Evolutionary conservation across 768 basidiomycete species (phyloP).

Genomic region (Pisolithus albus): DNA sequence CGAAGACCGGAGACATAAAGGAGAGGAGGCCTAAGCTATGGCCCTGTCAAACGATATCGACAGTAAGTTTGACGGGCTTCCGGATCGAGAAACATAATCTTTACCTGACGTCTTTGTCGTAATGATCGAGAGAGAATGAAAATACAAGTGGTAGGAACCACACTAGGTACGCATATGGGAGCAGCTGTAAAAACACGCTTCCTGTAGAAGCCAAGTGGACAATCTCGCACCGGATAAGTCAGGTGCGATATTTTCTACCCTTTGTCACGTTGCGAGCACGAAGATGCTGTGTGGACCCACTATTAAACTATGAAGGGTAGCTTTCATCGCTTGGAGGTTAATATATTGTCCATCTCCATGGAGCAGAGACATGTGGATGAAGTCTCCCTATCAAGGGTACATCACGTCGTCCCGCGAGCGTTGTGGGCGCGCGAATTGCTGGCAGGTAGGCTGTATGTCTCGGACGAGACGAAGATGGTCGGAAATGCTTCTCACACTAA

Average conservation of each 20-base stretch:
- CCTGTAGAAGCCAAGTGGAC: constrained; percentile 10
- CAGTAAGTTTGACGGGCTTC: constrained; percentile 8
- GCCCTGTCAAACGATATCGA: constrained; percentile 13
- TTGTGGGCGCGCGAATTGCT: background rate
- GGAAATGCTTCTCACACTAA: background rate
- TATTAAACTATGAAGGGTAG: constrained; percentile 5
- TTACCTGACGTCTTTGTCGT: constrained; percentile 7
- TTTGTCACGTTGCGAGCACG: background rate
- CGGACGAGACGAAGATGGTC: background rate
- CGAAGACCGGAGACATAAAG: constrained; percentile 2
- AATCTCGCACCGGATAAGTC: constrained; percentile 5
- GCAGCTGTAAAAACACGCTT: constrained; percentile 2
- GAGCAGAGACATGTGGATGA: background rate
- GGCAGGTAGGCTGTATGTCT: background rate
- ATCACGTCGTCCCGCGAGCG: background rate
- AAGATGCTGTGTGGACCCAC: background rate
- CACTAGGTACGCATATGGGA: constrained; percentile 8
- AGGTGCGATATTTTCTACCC: constrained; percentile 1
- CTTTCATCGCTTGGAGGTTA: background rate
- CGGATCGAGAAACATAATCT: constrained; percentile 12
- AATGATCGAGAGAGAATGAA: constrained; percentile 8
- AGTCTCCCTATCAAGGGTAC: too few relatives aligned
- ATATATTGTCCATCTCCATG: constrained; percentile 1
- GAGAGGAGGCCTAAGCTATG: constrained; percentile 5
- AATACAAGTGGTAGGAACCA: constrained; percentile 9